Percentiles rank a stretch among this genome's conserved stretches.
phyloP scores from a whole-genome alignment of 176 grass and related monocot species.

The Musa troglodytarum region DNA sequence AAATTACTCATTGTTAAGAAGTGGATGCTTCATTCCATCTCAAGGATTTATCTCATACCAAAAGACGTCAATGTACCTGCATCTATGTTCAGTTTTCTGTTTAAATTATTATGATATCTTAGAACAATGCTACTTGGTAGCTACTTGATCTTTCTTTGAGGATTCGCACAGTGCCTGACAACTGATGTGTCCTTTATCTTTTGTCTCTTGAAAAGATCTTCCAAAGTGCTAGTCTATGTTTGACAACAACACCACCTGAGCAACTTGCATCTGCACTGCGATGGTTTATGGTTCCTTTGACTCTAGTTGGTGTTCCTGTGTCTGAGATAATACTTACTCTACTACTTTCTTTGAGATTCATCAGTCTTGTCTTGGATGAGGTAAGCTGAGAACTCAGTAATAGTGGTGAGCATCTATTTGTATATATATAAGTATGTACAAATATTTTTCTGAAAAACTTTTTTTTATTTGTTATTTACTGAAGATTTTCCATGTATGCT shows the following conservation, averaged over 20 bases:
- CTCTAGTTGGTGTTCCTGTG: constrained; percentile 61
- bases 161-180: not conserved
- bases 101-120: no score
- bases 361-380: constrained; percentile 98
- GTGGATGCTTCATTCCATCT: not conserved
- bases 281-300: constrained; percentile 91
- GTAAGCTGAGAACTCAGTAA: constrained; percentile 23
- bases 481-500: not conserved
- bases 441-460: not conserved
- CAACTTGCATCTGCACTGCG: constrained; percentile 86
- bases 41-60: not conserved
- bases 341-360: constrained; percentile 86
- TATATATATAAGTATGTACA: not conserved
- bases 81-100: not conserved
- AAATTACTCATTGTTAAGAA: not conserved
- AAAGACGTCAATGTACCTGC: not conserved
- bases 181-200: constrained; percentile 20
- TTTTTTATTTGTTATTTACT: not conserved
- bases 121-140: no score
- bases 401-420: not conserved
- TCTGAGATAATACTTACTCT: constrained; percentile 87
- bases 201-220: constrained; percentile 60
- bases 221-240: constrained; percentile 91
- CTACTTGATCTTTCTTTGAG: not conserved
- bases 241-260: constrained; percentile 82